phyloP scores from a whole-genome alignment of 2,329 filamentous ascomycete genomes.

The Acephala macrosclerotiorum region DNA sequence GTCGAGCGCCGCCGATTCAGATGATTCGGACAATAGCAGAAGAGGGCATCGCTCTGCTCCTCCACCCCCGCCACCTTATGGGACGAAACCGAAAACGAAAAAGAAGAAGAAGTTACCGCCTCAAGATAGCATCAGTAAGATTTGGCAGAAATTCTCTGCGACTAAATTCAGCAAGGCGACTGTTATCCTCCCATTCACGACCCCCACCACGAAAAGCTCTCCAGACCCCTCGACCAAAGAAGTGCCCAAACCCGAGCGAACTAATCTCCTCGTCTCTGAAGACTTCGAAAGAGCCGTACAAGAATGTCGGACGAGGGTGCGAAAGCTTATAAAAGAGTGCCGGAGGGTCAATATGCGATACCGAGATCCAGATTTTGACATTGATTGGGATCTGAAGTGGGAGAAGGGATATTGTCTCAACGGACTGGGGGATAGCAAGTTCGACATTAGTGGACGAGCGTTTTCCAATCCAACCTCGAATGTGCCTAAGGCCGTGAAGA shows the following conservation, averaged over 20 bases:
- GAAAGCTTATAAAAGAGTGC: constrained; percentile 70
- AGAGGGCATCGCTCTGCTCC: constrained; percentile 10
- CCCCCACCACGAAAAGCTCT: constrained; percentile 38
- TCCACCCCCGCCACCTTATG: constrained; percentile 21
- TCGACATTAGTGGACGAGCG: constrained; percentile 56
- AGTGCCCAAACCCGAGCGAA: constrained; percentile 54
- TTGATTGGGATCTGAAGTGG: constrained; percentile 61
- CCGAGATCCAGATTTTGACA: constrained; percentile 80
- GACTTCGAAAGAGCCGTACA: constrained; percentile 75
- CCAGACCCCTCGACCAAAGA: constrained; percentile 22
- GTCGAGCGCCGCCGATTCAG: constrained; percentile 30
- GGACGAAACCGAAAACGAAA: constrained; percentile 54
- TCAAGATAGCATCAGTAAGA: constrained; percentile 70
- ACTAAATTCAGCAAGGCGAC: constrained; percentile 71
- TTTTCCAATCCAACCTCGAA: constrained; percentile 55
- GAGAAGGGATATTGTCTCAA: constrained; percentile 45
- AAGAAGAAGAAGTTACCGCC: constrained; percentile 66
- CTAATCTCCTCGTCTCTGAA: constrained; percentile 65
- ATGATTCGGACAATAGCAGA: constrained; percentile 33
- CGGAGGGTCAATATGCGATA: constrained; percentile 83
- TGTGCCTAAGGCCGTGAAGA: constrained; percentile 78
- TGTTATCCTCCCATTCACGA: constrained; percentile 69
- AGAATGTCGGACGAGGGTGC: constrained; percentile 71
- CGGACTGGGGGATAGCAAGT: constrained; percentile 48
- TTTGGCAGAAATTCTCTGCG: constrained; percentile 68